Percentiles rank a stretch among this genome's conserved stretches.
phyloP scores from a whole-genome alignment of 129 eudicot species.

The Arctium lappa region DNA sequence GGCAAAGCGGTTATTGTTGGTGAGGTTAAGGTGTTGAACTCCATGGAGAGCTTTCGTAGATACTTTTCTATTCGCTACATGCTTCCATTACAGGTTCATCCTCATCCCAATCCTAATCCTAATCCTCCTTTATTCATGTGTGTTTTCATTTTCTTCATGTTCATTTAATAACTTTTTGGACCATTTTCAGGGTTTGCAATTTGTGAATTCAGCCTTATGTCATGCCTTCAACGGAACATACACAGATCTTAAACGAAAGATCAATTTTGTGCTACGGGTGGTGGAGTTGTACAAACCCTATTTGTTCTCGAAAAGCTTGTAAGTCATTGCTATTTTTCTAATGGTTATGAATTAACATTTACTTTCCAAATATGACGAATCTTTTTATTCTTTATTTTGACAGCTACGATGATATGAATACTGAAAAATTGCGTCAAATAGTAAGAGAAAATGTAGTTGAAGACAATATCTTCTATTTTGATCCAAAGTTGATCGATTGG shows the following conservation, averaged over 20 bases:
- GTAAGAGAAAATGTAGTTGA: conserved; percentile 48
- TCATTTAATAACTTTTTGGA: neutral
- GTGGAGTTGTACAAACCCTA: conserved; percentile 56
- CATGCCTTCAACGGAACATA: conserved; percentile 24
- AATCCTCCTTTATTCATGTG: neutral
- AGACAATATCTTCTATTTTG: conserved; percentile 56
- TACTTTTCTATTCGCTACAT: conserved; percentile 42
- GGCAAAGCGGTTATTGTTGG: conserved; percentile 47
- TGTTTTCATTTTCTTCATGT: neutral
- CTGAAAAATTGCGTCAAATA: conserved; percentile 55
- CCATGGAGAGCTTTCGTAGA: conserved; percentile 46
- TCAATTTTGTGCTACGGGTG: conserved; percentile 28
- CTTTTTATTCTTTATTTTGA: neutral
- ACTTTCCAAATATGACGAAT: neutral
- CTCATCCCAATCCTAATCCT: neutral
- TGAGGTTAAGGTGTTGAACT: conserved; percentile 18
- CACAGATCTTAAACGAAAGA: conserved; percentile 28
- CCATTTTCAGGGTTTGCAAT: conserved; percentile 21
- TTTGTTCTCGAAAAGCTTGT: conserved; percentile 54
- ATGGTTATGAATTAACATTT: neutral
- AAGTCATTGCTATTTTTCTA: conserved; percentile 2
- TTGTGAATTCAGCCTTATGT: conserved; percentile 28
- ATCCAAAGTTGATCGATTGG: conserved; percentile 71
- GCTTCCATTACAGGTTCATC: conserved; percentile 43
- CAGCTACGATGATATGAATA: conserved; percentile 86